Percentiles rank a stretch among this genome's conserved stretches.
Conservation (phyloP, 2,329 filamentous ascomycete species). For the Hypomyces rosellus region DNA sequence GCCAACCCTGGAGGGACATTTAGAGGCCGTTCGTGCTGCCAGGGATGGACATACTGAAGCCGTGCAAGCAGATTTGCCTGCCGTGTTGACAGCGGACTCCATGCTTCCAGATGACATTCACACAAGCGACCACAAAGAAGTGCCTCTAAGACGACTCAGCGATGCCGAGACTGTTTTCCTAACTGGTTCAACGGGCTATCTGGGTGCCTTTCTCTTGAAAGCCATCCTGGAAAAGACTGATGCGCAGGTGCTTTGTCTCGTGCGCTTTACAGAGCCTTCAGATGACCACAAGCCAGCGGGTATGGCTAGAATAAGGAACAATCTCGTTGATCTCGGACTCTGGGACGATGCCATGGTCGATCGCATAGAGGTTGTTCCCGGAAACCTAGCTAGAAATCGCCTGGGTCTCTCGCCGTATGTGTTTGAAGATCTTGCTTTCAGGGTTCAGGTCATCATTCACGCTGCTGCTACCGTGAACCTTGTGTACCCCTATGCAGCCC, state of each 20-base stretch:
- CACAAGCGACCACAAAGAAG: conserved; percentile 32
- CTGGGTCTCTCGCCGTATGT: conserved; percentile 61
- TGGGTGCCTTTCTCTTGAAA: conserved; percentile 68
- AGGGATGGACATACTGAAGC: conserved; percentile 67
- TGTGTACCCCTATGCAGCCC: conserved; percentile 73
- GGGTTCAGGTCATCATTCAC: conserved; percentile 69
- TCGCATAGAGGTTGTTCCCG: conserved; percentile 68
- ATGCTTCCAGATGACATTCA: conserved; percentile 64
- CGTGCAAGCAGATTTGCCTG: conserved; percentile 68
- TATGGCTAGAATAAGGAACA: conserved; percentile 66
- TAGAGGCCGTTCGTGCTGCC: conserved; percentile 63
- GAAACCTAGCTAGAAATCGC: conserved; percentile 62
- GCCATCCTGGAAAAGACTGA: conserved; percentile 62
- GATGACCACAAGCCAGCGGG: conserved; percentile 59
- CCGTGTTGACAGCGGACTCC: conserved; percentile 60
- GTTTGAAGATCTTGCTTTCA: conserved; percentile 58
- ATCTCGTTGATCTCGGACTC: conserved; percentile 69
- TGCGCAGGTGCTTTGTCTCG: conserved; percentile 65
- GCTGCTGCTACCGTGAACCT: conserved; percentile 74
- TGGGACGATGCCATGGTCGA: conserved; percentile 75
- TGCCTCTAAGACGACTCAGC: conserved; percentile 51
- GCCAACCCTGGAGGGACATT: conserved; percentile 65
- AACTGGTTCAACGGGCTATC: conserved; percentile 69
- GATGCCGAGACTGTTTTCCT: conserved; percentile 64
- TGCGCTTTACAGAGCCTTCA: conserved; percentile 63